Evolutionary conservation across 2,329 filamentous ascomycete species (phyloP).

Genomic region (Chrysoporthe austroafricana): DNA sequence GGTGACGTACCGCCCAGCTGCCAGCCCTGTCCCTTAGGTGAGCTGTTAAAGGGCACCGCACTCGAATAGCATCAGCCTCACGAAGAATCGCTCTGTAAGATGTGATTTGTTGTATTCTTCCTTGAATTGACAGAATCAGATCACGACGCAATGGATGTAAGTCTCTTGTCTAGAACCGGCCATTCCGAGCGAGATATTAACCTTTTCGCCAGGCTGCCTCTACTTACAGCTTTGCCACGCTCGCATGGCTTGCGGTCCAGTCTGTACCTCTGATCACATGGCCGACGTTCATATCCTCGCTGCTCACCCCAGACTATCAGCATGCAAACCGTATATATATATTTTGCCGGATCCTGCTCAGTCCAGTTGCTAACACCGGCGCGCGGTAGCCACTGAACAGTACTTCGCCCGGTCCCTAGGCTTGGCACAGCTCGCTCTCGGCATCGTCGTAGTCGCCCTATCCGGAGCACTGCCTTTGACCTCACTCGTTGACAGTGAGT

Average conservation of each 20-base stretch:
- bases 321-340: constrained; percentile 37
- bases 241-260: constrained; percentile 55
- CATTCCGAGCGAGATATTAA: background rate
- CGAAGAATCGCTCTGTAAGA: background rate
- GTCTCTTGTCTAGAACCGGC: constrained; percentile 5
- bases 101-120: background rate
- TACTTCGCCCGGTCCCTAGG: constrained; percentile 77
- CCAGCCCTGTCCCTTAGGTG: too few relatives aligned
- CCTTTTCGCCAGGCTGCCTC: constrained; percentile 48
- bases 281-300: constrained; percentile 51
- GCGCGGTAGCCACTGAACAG: constrained; percentile 59
- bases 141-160: constrained; percentile 24
- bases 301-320: constrained; percentile 44
- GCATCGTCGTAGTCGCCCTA: constrained; percentile 66
- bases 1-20: constrained; percentile 4
- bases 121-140: background rate
- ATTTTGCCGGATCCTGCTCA: background rate
- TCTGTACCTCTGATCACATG: constrained; percentile 51
- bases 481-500: constrained; percentile 48
- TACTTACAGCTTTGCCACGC: constrained; percentile 54
- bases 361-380: background rate
- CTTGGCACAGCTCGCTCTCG: constrained; percentile 67
- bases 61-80: background rate
- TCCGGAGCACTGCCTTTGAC: constrained; percentile 72
- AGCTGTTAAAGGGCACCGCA: background rate